Base-by-base conservation (phyloP, 2,329 filamentous ascomycete genomes). In the Zasmidium citrigriseum region DNA sequence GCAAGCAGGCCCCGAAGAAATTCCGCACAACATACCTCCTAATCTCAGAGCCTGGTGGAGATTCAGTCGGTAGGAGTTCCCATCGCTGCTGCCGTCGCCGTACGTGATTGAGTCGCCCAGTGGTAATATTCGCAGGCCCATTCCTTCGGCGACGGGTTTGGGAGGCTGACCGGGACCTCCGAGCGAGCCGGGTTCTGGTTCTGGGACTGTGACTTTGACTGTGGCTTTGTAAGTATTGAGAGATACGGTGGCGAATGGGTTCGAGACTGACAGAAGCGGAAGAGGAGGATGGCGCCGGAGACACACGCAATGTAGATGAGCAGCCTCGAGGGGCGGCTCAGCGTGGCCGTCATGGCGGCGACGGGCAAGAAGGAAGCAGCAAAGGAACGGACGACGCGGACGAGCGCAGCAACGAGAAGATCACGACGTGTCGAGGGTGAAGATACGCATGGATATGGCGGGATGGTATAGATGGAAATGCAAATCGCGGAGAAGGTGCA, bases 71-170 rank as follows among this genome's bases (percentile, higher is more conserved):
- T 46, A 55, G 20, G 41, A 44, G 22, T 55, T 55, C 7, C 21
- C 21, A 34, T 55, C 45, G 20, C 41, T 46, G 23, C 52, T 46
- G 3, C 21, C 44, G 44, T 34, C 21, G n/a, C 52, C 52, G 20
- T 29, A 23, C 10, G 45, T 45, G 45, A 55, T 55, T 4, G 52
- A 55, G 24, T 55, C 52, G 21, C 52, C 52, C 41, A 55, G 41
- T 16, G 45, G 44, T 21, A 55, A 27, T 16, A 55, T 44, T 14
- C 52, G 9, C 25, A 55, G 38, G 16, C 20, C 11, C 21, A 48
- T 45, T 24, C 48, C 48, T 11, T 24, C 25, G 9, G 48, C 48
- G 10, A 51, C 25, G 4, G 48, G 34, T n/a, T 41, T 41, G 14
- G 34, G 34, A 41, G 34, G 34, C 16, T 41, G 14, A 4, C 34